phyloP scores from a whole-genome alignment of 768 basidiomycete species.

The Pholiota conissans region DNA sequence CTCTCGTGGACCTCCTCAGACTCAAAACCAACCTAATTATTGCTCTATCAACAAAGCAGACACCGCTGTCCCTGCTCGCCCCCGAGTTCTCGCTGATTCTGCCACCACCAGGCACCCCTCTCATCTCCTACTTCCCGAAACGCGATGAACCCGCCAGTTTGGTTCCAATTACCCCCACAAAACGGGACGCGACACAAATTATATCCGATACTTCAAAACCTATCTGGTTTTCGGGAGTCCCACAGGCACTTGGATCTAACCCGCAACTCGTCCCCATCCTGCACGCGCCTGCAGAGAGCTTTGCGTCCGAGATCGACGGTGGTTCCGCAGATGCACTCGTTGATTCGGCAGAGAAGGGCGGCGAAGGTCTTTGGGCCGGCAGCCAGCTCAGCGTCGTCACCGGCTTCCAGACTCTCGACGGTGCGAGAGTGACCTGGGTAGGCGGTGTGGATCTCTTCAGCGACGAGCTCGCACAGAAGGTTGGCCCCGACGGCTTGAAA shows the following conservation, averaged over 20 bases:
- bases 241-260: slow-evolving; percentile 65
- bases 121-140: slow-evolving; percentile 85
- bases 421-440: slow-evolving; percentile 76
- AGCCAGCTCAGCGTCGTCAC: slow-evolving; percentile 74
- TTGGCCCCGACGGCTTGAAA: slow-evolving; percentile 52
- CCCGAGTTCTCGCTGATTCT: slow-evolving; percentile 91
- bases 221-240: slow-evolving; percentile 76
- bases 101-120: slow-evolving; percentile 79
- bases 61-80: slow-evolving; percentile 73
- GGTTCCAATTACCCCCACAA: slow-evolving; percentile 60
- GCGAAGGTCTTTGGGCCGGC: slow-evolving; percentile 85
- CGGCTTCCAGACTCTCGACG: slow-evolving; percentile 84
- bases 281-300: slow-evolving; percentile 72
- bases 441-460: slow-evolving; percentile 82
- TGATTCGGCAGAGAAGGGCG: slow-evolving; percentile 71
- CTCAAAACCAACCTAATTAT: slow-evolving; percentile 82
- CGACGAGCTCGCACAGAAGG: slow-evolving; percentile 70
- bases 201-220: slow-evolving; percentile 42
- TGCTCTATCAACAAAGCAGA: slow-evolving; percentile 75
- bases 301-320: slow-evolving; percentile 69
- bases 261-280: slow-evolving; percentile 85
- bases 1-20: slow-evolving; percentile 68
- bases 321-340: slow-evolving; percentile 63
- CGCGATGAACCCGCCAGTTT: slow-evolving; percentile 63
- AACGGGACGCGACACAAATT: slow-evolving; percentile 35